A percentile compares a stretch with the other conserved stretches of the same genome.
Evolutionary conservation across 306 rosid species (phyloP).

Genomic region (Elaeagnus macrophylla): DNA sequence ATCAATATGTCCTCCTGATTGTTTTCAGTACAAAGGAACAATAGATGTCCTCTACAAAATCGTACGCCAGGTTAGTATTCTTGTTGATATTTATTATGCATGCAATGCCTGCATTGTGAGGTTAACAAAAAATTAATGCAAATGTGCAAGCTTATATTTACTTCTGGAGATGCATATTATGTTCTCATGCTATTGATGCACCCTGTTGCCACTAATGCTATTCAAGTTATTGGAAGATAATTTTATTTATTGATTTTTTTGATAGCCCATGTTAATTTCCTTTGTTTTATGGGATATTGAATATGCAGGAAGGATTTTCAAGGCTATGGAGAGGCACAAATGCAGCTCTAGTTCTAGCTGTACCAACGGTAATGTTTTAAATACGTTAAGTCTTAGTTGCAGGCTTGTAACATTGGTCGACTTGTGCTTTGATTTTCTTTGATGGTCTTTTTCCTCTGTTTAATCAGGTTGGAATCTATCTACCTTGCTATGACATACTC

Average conservation of each 20-base stretch:
- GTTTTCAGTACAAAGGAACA: conserved; percentile 92
- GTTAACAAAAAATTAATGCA: too few species aligned
- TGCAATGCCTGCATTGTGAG: too few species aligned
- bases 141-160: too few species aligned
- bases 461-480: conserved; percentile 90
- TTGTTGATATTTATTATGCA: neutral
- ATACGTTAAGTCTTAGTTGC: conserved; percentile 7
- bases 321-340: conserved; percentile 98
- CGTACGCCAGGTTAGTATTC: conserved; percentile 61
- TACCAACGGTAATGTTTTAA: conserved; percentile 70
- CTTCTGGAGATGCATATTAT: too few species aligned
- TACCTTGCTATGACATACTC: conserved; percentile 89
- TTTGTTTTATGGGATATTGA: conserved; percentile 15
- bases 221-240: neutral
- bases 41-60: conserved; percentile 84
- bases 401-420: too few species aligned
- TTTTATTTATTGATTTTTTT: conserved; percentile 3
- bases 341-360: conserved; percentile 89
- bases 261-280: neutral
- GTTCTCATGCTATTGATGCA: too few species aligned
- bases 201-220: too few species aligned
- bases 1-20: conserved; percentile 84
- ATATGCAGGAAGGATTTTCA: conserved; percentile 82
- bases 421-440: neutral
- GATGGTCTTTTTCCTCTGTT: conserved; percentile 9